Percentiles rank a stretch among this genome's conserved stretches.
These are phyloP conservation scores for Porphyrellus cyaneotinctus DNA, from an alignment of 768 basidiomycete species.

Conservation along the genomic window DNA sequence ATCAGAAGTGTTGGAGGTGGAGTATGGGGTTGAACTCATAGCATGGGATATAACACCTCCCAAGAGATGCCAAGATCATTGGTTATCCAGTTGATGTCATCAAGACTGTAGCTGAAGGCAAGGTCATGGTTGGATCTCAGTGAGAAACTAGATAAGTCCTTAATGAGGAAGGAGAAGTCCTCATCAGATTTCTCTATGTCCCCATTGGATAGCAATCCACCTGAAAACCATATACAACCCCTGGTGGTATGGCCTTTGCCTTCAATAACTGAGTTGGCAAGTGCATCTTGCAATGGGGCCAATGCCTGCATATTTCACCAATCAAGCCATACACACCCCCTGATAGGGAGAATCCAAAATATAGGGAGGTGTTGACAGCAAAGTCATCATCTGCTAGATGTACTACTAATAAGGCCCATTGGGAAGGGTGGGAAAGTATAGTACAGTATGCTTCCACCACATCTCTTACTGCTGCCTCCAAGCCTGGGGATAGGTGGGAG, in stretches of 20 bases:
- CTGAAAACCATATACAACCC: not conserved
- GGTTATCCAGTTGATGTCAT: not conserved
- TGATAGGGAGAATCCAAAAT: not conserved
- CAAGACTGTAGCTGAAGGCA: not conserved
- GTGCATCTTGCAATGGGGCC: not conserved
- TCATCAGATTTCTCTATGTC: not conserved
- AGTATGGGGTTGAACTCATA: too few relatives aligned
- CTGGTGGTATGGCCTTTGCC: accelerated
- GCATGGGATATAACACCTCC: too few relatives aligned
- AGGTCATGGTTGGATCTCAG: accelerated
- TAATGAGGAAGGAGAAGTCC: not conserved
- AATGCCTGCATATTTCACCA: not conserved
- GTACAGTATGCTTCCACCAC: not conserved
- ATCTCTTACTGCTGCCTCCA: not conserved
- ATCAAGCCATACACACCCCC: not conserved
- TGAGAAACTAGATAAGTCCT: accelerated
- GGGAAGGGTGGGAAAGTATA: not conserved
- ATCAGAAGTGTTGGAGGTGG: too few relatives aligned
- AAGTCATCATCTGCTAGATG: accelerated
- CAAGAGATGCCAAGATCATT: not conserved
- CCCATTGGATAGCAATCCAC: not conserved
- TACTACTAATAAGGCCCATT: not conserved
- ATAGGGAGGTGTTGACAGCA: not conserved
- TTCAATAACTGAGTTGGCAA: not conserved
- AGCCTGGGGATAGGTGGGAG: not conserved